Base-by-base conservation (phyloP, 23 red algal species). In the Pyropia yezoensis region DNA sequence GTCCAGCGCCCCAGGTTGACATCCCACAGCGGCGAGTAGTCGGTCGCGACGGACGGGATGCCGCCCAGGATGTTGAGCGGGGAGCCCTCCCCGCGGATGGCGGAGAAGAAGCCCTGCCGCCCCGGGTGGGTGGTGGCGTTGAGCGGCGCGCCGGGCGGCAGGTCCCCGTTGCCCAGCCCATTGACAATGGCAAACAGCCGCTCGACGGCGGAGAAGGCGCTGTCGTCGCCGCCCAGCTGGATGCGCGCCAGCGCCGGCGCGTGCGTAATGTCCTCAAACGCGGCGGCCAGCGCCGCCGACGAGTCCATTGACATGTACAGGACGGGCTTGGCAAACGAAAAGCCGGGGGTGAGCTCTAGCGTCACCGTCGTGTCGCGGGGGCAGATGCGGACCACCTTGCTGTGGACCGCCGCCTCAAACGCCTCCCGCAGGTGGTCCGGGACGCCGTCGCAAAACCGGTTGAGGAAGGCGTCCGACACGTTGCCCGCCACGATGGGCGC, bases 1-100 rank as follows among this genome's bases (percentile, higher is more conserved):
- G 76, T 81, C 76, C 76, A 81, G 9, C 65, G 58, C 1, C 76
- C 76, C 15, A 64, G 53, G 51, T 81, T 70, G 14, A 70, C 33
- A 54, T 81, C 76, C 76, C 76, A 81, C 33, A 66, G 62, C 17
- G 76, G 76, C 24, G 65, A 70, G 76, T 81, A 81, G 47, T 81
- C 76, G 14, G 63, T 70, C 33, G 76, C 76, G 8, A 65, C 67
- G 17, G 76, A 70, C 33, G 76, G 76, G 68, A 81, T 81, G 9
- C 76, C 76, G 7, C 76, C 63, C 52, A 81, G 39, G 11, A 81
- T 61, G 55, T 81, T 70, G 11, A 81, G 19, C 15, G 76, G 76
- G 29, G 47, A 45, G 15, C 76, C 76, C 58, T 81, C 76, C 20
- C 63, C 76, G 16, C 50, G 29, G 14, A 81, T 39, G 3, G 63